A percentile compares a stretch with the other conserved stretches of the same genome.
Conservation (phyloP, 1,284 basidiomycete genomes). For the Rhodotorula sp. region DNA sequence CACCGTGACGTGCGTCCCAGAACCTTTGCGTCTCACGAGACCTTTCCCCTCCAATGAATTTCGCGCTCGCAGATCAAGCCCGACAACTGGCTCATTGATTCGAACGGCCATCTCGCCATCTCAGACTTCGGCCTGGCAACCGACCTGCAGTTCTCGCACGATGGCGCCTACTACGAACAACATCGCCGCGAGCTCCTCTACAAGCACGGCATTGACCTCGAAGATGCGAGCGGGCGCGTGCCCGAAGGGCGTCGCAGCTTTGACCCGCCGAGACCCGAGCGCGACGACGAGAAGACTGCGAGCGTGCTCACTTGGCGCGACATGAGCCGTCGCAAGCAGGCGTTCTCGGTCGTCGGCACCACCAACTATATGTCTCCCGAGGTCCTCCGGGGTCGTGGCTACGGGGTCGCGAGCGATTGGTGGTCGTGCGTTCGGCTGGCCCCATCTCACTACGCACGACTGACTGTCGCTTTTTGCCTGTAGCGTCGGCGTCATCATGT, state of each 20-base stretch:
- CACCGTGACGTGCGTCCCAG: slow-evolving; percentile 84
- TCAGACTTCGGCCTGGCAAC: slow-evolving; percentile 94
- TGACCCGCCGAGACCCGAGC: slow-evolving; percentile 53
- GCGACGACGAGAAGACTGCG: slow-evolving; percentile 57
- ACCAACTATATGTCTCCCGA: slow-evolving; percentile 57
- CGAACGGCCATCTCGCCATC: slow-evolving; percentile 87
- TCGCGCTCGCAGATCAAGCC: slow-evolving; percentile 50
- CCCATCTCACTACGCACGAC: background rate
- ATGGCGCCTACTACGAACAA: slow-evolving; percentile 83
- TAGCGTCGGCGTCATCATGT: slow-evolving; percentile 27
- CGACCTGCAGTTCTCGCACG: slow-evolving; percentile 66
- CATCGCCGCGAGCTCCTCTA: slow-evolving; percentile 82
- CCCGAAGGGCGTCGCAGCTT: background rate
- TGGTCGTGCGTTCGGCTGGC: slow-evolving; percentile 57
- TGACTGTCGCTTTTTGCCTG: background rate
- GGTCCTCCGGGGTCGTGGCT: slow-evolving; percentile 80
- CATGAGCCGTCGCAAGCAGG: slow-evolving; percentile 86
- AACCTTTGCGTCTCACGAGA: slow-evolving; percentile 58
- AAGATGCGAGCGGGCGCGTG: slow-evolving; percentile 58
- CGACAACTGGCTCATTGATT: slow-evolving; percentile 92
- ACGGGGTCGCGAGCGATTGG: slow-evolving; percentile 94
- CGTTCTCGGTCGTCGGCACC: slow-evolving; percentile 77
- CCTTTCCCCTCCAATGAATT: background rate
- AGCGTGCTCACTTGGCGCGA: slow-evolving; percentile 85
- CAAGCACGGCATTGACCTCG: slow-evolving; percentile 92